Evolutionary conservation across 352 stramenopile genomes (phyloP), one percentile per base, ranked within the genome.

Genomic region (Blastocystis sp.): DNA sequence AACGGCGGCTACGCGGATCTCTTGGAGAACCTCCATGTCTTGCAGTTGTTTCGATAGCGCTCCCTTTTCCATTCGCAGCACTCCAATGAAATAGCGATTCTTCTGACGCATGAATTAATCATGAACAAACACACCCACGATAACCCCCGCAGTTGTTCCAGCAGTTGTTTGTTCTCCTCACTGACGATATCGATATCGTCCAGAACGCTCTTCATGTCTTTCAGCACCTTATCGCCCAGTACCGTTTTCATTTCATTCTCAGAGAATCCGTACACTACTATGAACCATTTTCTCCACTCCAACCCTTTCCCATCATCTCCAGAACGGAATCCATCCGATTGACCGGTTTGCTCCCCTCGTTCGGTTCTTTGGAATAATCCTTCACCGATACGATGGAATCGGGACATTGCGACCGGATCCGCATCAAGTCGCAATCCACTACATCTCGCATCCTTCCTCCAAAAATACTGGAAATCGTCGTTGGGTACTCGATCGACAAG

Each of bases 361-460:
- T 32, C 14, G 4, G 44, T 16, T 81, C 51, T 9, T 81, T 16
- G 0, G 69, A 40, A 46, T 48, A 81, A 24, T 81, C 69, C 1
- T 48, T 34, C 4, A 57, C 21, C 3, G 69, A 29, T 27, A 81
- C 34, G 0, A 81, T 57, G 8, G 69, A 81, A 21, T 18, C 24
- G 1, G 69, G 48, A 24, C 69, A 81, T 7, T 29, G 21, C 9
- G 14, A 48, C 11, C 36, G 46, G 40, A 81, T 81, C 48, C 49
- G 8, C 29, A 81, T 65, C n/a, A 81, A 49, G 44, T 81, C 69
- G 27, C 69, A 81, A 24, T 81, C 69, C n/a, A 24, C 69, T 81
- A 64, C 18, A 27, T 29, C 8, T 46, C 11, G 40, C 1, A 3
- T 0, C 1, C 4, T 24, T n/a, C 8, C 1, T 11, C 3, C 8